These are phyloP conservation scores for Pestalotiopsis sp. DNA, from an alignment of 2,329 filamentous ascomycete genomes.

Conservation along the genomic window DNA sequence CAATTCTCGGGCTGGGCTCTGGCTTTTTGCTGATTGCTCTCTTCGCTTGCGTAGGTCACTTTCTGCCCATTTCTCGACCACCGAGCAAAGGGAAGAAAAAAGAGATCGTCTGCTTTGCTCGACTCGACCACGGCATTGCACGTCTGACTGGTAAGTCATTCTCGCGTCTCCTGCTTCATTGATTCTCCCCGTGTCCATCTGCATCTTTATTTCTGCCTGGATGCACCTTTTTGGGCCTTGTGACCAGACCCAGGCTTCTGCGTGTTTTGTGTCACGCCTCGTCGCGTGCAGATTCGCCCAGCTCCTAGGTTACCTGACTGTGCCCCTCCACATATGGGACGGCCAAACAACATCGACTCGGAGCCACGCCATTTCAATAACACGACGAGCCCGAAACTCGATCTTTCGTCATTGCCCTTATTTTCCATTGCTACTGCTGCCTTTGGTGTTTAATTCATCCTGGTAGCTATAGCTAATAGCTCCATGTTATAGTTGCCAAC, in stretches of 20 bases:
- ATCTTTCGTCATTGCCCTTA: no score
- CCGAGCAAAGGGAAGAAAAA: not conserved
- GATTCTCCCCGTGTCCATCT: slow-evolving; percentile 12
- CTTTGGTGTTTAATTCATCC: no score
- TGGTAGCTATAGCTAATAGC: no score
- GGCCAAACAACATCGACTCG: not conserved
- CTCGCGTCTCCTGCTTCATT: slow-evolving; percentile 27
- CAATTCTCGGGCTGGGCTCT: not conserved
- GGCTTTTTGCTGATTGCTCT: not conserved
- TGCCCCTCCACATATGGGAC: slow-evolving; percentile 13
- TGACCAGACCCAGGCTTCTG: not conserved
- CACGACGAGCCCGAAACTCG: no score
- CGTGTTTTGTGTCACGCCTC: slow-evolving; percentile 28
- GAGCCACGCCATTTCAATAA: no score
- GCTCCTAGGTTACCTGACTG: not conserved
- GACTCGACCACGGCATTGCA: slow-evolving; percentile 20
- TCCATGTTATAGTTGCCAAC: no score
- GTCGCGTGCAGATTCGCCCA: slow-evolving; percentile 28
- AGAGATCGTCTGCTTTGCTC: slow-evolving; percentile 17
- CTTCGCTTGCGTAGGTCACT: not conserved
- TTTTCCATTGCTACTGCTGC: no score
- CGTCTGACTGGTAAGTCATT: slow-evolving; percentile 20
- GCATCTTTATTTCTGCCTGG: slow-evolving; percentile 13
- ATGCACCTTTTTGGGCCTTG: slow-evolving; percentile 20
- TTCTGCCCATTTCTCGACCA: slow-evolving; percentile 10